Base-by-base conservation (phyloP, 2,329 filamentous ascomycete genomes). In the Pyricularia grisea region DNA sequence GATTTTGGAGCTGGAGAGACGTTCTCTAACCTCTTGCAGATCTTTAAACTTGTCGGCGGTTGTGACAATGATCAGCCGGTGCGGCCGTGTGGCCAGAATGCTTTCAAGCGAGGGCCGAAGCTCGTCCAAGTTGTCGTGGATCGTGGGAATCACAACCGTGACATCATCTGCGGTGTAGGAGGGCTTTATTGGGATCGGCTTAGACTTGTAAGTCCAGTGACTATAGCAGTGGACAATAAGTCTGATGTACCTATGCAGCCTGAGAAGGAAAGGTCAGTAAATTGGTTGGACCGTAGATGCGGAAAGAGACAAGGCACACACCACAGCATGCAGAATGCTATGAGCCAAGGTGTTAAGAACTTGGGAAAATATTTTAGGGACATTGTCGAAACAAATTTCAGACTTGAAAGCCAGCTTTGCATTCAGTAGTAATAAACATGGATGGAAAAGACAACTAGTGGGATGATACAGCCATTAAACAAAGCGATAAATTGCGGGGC, bases 131-230 rank as follows among this genome's bases (percentile, higher is more conserved):
- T 88, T 89, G 71, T 93, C 92, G 76, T 96, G 92, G 72, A 98
- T 93, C 12, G 94, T 96, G 9, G 94, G 94, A 71, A 97, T 92
- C 74, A 98, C 92, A 72, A 97, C 93, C 6, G 94, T 97, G 75
- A 97, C 93, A 86, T 98, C 92, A 73, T 92, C 82, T 42, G 89
- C 86, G 31, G 89, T 92, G 77, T 93, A 90, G 64, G 84, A 89
- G n/a, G 94, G 93, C 72, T 93, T 91, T 70, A 88, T 87, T 60
- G 93, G 91, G 68, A 94, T 90, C 61, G 91, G 91, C 71, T 93
- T 92, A 30, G 94, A 93, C 79, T 89, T 91, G 82, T 97, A 97
- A 12, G 84, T 84, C 91, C 92, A 95, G 78, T 96, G 94, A 74
- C 92, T 93, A 74, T 92, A 82, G 75, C 92, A 88, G 77, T 97